Evolutionary conservation across 305 asterid species (phyloP).

Genomic region (Fraxinus angustifolia): DNA sequence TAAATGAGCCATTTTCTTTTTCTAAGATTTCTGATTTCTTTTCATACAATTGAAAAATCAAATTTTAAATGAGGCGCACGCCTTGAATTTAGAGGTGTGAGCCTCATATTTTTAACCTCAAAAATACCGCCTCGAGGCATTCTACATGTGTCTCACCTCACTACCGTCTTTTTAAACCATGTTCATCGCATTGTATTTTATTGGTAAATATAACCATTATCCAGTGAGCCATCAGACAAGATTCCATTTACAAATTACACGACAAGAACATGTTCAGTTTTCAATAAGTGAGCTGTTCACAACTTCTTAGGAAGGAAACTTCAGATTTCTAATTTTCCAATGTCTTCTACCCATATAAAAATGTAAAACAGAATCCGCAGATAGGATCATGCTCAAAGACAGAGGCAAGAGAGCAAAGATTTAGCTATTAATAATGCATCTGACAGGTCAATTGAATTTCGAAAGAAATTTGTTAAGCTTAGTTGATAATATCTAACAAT

Average conservation of each 20-base stretch:
- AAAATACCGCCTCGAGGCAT: too few relatives aligned
- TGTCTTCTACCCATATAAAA: background rate
- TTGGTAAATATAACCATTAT: background rate
- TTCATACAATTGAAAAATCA: too few relatives aligned
- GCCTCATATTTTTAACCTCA: too few relatives aligned
- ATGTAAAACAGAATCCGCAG: background rate
- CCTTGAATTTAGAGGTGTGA: too few relatives aligned
- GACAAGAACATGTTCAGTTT: background rate
- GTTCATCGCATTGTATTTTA: background rate
- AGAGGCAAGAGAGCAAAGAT: background rate
- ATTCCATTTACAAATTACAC: slow-evolving; percentile 4
- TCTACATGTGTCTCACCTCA: too few relatives aligned
- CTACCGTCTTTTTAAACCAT: too few relatives aligned
- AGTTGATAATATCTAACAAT: background rate
- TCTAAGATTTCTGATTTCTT: too few relatives aligned
- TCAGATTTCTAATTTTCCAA: background rate
- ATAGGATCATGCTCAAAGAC: background rate
- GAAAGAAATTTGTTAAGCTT: background rate
- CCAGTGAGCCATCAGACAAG: background rate
- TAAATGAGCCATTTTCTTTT: too few relatives aligned
- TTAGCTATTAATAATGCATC: background rate
- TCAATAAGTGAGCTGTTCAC: background rate
- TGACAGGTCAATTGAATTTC: background rate
- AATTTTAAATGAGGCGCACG: too few relatives aligned
- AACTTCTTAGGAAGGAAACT: background rate